Percentiles rank a stretch among this genome's conserved stretches.
phyloP scores from a whole-genome alignment of 768 basidiomycete genomes.

The Leccinum disarticulatum region DNA sequence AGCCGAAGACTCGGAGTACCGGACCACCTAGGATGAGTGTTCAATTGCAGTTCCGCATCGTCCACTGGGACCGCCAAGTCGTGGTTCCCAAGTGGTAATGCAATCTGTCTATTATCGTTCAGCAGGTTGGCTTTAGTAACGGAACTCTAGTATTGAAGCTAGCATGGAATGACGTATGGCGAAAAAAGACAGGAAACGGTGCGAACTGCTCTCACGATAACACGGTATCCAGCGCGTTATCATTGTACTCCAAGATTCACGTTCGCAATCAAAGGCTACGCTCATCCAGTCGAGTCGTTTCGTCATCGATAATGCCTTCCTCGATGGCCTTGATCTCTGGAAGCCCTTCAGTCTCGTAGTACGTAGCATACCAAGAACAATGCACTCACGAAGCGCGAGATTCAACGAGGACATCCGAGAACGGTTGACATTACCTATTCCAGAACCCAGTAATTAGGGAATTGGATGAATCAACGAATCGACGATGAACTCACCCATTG shows the following conservation, averaged over 20 bases:
- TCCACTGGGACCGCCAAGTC: too few relatives aligned
- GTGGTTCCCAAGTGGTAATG: too few relatives aligned
- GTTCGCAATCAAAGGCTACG: not conserved
- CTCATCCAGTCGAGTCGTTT: constrained; percentile 4
- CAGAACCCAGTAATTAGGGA: not conserved
- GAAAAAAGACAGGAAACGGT: not conserved
- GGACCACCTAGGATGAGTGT: too few relatives aligned
- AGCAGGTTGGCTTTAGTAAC: not conserved
- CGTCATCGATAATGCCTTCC: constrained; percentile 22
- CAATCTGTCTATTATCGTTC: not conserved
- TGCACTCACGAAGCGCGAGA: constrained; percentile 30
- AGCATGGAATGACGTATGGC: not conserved
- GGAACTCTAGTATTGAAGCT: not conserved
- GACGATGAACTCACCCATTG: constrained; percentile 18
- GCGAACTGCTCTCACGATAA: too few relatives aligned
- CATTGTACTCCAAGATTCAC: not conserved
- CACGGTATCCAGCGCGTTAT: not conserved
- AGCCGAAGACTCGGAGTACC: too few relatives aligned
- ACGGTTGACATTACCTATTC: constrained; percentile 21
- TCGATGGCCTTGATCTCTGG: constrained; percentile 33
- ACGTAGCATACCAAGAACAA: not conserved
- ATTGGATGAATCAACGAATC: not conserved
- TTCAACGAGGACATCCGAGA: constrained; percentile 29
- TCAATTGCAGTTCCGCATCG: too few relatives aligned
- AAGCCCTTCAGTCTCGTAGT: not conserved